A percentile compares a stretch with the other conserved stretches of the same genome.
Conservation (phyloP, 495 filamentous ascomycete species). For the Aspergillus carlsbadensis region DNA sequence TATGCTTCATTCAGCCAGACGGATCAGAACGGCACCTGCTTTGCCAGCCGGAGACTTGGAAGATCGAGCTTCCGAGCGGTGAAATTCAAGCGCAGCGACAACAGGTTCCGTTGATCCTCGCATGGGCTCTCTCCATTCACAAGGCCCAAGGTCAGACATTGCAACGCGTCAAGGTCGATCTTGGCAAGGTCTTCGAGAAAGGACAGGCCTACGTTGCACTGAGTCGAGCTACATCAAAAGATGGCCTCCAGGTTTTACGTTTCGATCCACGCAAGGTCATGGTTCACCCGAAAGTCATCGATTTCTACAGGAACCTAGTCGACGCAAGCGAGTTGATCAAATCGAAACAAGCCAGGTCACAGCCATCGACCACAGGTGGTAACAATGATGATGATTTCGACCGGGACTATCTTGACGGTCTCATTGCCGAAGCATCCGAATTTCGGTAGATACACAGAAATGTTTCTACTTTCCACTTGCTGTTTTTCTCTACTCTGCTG, state of each 20-base stretch:
- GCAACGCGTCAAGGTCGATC: conserved; percentile 90
- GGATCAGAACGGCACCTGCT: conserved; percentile 76
- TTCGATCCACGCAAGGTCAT: conserved; percentile 92
- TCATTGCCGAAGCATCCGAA: conserved; percentile 6
- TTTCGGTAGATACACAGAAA: not conserved
- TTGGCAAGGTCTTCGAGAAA: conserved; percentile 92
- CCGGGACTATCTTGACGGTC: conserved; percentile 5
- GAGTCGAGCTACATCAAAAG: conserved; percentile 79
- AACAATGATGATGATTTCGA: conserved; percentile 14
- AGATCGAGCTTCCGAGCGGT: conserved; percentile 92
- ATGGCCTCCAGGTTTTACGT: conserved; percentile 81
- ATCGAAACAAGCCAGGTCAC: conserved; percentile 14
- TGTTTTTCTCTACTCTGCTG: not conserved
- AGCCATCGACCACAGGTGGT: not conserved
- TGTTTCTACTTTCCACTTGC: not conserved
- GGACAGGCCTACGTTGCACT: conserved; percentile 65
- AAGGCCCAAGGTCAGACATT: conserved; percentile 97
- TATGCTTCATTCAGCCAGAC: conserved; percentile 76
- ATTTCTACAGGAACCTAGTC: conserved; percentile 80
- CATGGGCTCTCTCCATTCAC: conserved; percentile 96
- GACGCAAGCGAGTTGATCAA: conserved; percentile 42
- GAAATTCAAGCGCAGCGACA: conserved; percentile 81
- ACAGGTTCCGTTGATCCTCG: conserved; percentile 75
- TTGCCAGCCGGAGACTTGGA: conserved; percentile 86
- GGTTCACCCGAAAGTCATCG: conserved; percentile 83